Base-by-base conservation (phyloP, 2,329 filamentous ascomycete genomes). In the Salinomyces thailandicus region DNA sequence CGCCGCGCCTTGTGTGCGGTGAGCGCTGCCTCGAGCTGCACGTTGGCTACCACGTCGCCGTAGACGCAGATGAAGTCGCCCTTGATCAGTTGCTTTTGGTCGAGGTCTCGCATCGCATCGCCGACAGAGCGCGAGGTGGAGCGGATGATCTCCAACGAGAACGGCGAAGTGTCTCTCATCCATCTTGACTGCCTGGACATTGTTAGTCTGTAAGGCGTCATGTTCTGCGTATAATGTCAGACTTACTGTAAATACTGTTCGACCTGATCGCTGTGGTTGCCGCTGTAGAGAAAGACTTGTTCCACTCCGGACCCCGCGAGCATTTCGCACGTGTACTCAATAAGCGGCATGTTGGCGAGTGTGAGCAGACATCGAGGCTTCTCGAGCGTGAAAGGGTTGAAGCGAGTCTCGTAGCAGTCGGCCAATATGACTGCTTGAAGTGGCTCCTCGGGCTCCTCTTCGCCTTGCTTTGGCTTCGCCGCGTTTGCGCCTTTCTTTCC, bases 281-380 rank as follows among this genome's bases (percentile, higher is more conserved):
- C 84, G 51, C 82, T 89, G 65, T 95, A 96, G 40, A 98, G 74
- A 58, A 83, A 93, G 36, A 96, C 82, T 47, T 95, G 85, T 50
- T 91, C 79, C n/a, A 96, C 86, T 39, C 87, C 86, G 40, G 91
- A 86, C 72, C 89, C 89, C 46, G 86, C 86, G 1, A 98, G 77
- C 54, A 94, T 96, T 57, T 96, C 87, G 53, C 96, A 78, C 3
- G 89, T 96, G 60, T 98, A 96, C 62, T 98, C 91, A 63, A 98
- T 93, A 45, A 98, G 70, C 22, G 91, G 89, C 2, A 81, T 87
- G 60, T 96, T 96, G 42, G 85, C 91, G 42, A 98, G 72, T 8
- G 89, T 86, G 5, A 98, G 71, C 19, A 98, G 79, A 67, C 91
- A 96, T 84, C 91, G 75, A 55, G 91, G 91, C 49, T 75, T 82